Base-by-base conservation (phyloP, 2,329 filamentous ascomycete genomes). In the Apiospora hydei region DNA sequence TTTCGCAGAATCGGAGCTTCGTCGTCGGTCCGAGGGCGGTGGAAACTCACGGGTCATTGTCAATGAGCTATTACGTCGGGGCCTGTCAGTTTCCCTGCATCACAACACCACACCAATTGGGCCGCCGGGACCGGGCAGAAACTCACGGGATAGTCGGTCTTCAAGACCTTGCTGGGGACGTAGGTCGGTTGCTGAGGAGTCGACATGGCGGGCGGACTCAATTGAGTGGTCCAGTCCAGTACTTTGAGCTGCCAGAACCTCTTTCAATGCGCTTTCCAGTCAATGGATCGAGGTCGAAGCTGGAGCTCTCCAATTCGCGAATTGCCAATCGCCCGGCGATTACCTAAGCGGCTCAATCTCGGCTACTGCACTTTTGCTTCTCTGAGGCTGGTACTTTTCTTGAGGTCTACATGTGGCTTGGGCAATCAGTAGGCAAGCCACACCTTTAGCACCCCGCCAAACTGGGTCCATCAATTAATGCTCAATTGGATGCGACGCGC, bases 41-140 rank as follows among this genome's bases (percentile, higher is more conserved):
- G 38, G 24, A 61, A 72, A 84, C 92, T 82, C 95, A 98, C 95
- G 96, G 96, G 85, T 99, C 96, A 87, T 94, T 97, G 88, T 99
- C 96, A 85, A 99, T 98, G 86, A 98, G 93, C 96, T 99, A 75
- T 72, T 6, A 16, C n/a, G 47, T 67, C 38, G 18, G 7, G 66
- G 41, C 21, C 43, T 26, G 47, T 26, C 43, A 47, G 47, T 68
- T 30, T 38, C 41, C 26, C 26, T 30, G 26, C 26, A 30, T 30
- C 26, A 30, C 26, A 30, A 30, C 66, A 34, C 30, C 41, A n/a
- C 46, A 16, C 26, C 26, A 47, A 68, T 68, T 43, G 24, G 43
- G 18, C n/a, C 44, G n/a, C 73, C 73, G 76, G 78, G 79, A 78
- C 72, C 64, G 11, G 34, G 57, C 10, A 72, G 76, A 73, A 71